Percentiles rank a stretch among this genome's conserved stretches.
These are phyloP conservation scores for Boletus pseudo-olivaceus DNA, from an alignment of 768 basidiomycete species.

Conservation along the genomic window DNA sequence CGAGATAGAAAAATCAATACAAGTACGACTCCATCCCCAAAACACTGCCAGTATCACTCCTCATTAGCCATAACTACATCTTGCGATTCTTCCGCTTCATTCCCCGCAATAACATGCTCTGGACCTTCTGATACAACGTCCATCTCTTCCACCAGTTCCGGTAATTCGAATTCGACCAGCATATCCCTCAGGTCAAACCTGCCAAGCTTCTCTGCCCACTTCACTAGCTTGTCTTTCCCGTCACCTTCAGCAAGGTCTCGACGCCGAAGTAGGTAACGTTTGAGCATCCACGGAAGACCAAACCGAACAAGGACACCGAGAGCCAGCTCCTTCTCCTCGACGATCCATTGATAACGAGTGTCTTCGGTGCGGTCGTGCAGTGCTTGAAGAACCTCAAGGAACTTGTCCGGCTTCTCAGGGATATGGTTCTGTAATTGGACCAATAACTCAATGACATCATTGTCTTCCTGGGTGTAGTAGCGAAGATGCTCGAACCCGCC, in stretches of 20 bases:
- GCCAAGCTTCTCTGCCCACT: constrained; percentile 18
- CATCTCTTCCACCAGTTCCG: constrained; percentile 11
- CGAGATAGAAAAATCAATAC: not conserved
- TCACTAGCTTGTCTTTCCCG: constrained; percentile 11
- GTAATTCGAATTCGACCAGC: constrained; percentile 16
- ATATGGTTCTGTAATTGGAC: constrained; percentile 18
- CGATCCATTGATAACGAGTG: constrained; percentile 23
- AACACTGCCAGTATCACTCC: not conserved
- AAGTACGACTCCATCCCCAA: not conserved
- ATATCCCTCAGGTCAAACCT: constrained; percentile 24
- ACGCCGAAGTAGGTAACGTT: constrained; percentile 23
- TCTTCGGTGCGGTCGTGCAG: constrained; percentile 24
- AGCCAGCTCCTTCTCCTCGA: constrained; percentile 23
- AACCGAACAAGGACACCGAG: constrained; percentile 22
- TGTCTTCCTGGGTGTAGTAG: constrained; percentile 25
- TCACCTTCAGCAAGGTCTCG: constrained; percentile 18
- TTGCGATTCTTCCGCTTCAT: not conserved
- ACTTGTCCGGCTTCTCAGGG: constrained; percentile 21
- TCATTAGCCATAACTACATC: constrained; percentile 9
- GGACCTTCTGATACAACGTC: constrained; percentile 1
- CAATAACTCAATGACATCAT: constrained; percentile 24
- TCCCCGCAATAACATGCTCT: not conserved
- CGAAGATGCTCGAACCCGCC: constrained; percentile 27
- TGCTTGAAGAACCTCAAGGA: constrained; percentile 21
- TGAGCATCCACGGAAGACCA: constrained; percentile 26